Base-by-base conservation (phyloP, 1,139 yeast species). In the Yamadazyma sp. region DNA sequence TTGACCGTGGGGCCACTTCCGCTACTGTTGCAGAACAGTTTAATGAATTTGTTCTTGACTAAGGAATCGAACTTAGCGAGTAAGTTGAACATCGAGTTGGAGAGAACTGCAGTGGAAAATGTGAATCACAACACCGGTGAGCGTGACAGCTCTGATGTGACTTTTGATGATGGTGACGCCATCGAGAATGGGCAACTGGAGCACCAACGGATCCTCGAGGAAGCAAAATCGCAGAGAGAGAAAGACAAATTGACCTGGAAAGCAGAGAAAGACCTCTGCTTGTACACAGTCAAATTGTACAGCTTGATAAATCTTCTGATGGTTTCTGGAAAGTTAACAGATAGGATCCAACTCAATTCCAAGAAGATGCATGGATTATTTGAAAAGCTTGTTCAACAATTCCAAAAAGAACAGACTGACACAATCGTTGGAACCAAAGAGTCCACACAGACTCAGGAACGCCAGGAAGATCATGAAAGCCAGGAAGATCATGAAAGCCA, bases 281-380 rank as follows among this genome's bases (percentile, higher is more conserved):
- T 76, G 3, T 78, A 59, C 44, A 59, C 76, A 0, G 59, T 80
- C 20, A 81, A 81, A 50, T 38, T 84, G 31, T 59, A 72, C 31
- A 64, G 73, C 6, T 57, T 82, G 39, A 49, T 63, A 17, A 71
- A 70, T 32, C 47, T 73, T 15, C 69, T 66, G 1, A 51, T 73
- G 41, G 47, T 79, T 7, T 54, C 58, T 14, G 53, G 52, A 1
- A 50, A 44, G 1, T 35, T 73, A 0, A 40, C 53, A 2, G 42
- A 58, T 2, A 66, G 90, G 53, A 45, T 83, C 12, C 49, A 52
- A 10, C 57, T 80, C 42, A 84, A 84, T 54, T 51, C 61, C 16
- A 63, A 57, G 1, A 58, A 51, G n/a, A 55, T 83, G 17, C 86
- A 86, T 2, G 62, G 62, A 0, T 50, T 67, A 2, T 69, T 52